Base-by-base conservation (phyloP, 2,329 filamentous ascomycete genomes). In the Chaetoscypha palmicola region DNA sequence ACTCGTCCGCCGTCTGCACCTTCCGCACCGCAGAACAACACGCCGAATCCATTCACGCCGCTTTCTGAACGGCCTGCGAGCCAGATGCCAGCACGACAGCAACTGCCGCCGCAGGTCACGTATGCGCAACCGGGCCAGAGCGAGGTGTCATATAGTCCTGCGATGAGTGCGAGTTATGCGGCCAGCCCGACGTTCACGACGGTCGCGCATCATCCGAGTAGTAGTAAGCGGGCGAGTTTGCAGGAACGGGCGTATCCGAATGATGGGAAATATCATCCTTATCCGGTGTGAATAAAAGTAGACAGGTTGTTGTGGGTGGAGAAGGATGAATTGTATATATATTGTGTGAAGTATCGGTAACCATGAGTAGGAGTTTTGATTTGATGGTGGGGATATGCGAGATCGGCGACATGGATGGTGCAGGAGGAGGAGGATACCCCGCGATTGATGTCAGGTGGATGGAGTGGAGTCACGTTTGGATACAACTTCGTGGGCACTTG, bases 191-290 rank as follows among this genome's bases (percentile, higher is more conserved):
- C 40, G 9, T 41, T 31, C 17, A 35, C 33, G n/a, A 28, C n/a
- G 14, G 28, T 11, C n/a, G 26, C 44, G 21, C 23, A 34, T 17
- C 9, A 19, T 32, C 38, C 34, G 26, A 16, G 22, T 33, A 36
- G 30, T 20, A 20, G 38, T 17, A 30, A 42, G 36, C 30, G 33
- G 16, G 20, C 23, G 4, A 46, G 26, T 28, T 26, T 23, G 19
- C 34, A 41, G 2, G 41, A 42, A 32, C 16, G 39, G 22, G 10
- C 36, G 26, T 49, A 38, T 33, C 44, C 45, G 3, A 51, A 51
- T 39, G 57, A 59, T 51, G 57, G 57, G 32, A 53, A 46, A 19
- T 59, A 59, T 44, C 55, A 59, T 45, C 44, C 37, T 30, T 41
- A 43, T 28, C 45, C 45, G 14, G 31, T 47, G 41, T 47, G 24